phyloP scores from a whole-genome alignment of 306 rosid genomes.

The Cicer bijugum region DNA sequence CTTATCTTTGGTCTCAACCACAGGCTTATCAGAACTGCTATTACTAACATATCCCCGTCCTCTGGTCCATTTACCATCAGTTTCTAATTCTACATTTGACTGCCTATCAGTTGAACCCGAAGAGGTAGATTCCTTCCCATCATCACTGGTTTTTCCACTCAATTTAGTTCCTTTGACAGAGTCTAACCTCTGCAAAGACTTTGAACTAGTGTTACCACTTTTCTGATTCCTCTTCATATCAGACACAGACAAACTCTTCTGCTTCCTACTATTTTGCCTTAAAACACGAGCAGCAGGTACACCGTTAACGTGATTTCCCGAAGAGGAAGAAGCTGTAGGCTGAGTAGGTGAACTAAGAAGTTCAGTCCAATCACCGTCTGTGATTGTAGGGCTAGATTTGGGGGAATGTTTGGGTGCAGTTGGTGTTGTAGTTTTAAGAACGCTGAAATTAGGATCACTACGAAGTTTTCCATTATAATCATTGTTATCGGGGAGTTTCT shows the following conservation, averaged over 20 bases:
- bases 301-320: conserved; percentile 50
- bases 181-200: conserved; percentile 50
- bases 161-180: conserved; percentile 52
- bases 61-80: conserved; percentile 47
- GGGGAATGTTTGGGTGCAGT: conserved; percentile 56
- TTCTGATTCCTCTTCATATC: conserved; percentile 62
- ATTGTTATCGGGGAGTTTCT: conserved; percentile 56
- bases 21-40: conserved; percentile 47
- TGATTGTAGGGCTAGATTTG: conserved; percentile 52
- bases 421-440: conserved; percentile 45
- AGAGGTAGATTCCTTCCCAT: conserved; percentile 65
- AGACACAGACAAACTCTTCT: conserved; percentile 46
- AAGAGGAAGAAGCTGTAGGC: conserved; percentile 49
- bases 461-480: conserved; percentile 65
- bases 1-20: conserved; percentile 44
- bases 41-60: conserved; percentile 44
- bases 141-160: conserved; percentile 65
- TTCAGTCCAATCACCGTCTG: conserved; percentile 90
- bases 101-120: conserved; percentile 53
- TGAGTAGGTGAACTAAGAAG: conserved; percentile 69
- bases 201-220: conserved; percentile 46
- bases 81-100: conserved; percentile 54
- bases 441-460: conserved; percentile 58
- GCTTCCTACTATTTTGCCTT: conserved; percentile 62
- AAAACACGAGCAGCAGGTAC: conserved; percentile 53